These are phyloP conservation scores for Fusarium pininemorale DNA, from an alignment of 2,329 filamentous ascomycete species.

Conservation along the genomic window DNA sequence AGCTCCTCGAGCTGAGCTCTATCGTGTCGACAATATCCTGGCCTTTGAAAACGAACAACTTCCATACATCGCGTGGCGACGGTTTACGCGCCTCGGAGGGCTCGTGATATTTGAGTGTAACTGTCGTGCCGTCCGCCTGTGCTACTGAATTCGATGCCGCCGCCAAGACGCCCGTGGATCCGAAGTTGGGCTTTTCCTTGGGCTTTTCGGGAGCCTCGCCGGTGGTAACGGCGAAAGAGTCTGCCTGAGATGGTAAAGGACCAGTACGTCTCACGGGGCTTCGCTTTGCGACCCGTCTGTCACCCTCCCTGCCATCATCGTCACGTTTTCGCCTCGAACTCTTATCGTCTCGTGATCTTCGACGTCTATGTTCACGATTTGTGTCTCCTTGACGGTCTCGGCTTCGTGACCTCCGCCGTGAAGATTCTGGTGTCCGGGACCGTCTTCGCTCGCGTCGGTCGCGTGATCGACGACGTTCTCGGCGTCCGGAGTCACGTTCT, in stretches of 20 bases:
- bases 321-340: conserved; percentile 38
- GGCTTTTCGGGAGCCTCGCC: conserved; percentile 62
- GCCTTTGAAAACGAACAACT: conserved; percentile 92
- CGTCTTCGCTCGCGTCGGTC: conserved; percentile 45
- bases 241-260: conserved; percentile 68
- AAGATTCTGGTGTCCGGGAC: conserved; percentile 46
- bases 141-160: conserved; percentile 83
- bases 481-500: conserved; percentile 38
- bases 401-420: conserved; percentile 40
- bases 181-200: conserved; percentile 91
- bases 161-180: conserved; percentile 81
- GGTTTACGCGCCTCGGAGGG: conserved; percentile 92
- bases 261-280: conserved; percentile 50
- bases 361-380: conserved; percentile 40
- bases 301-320: conserved; percentile 27
- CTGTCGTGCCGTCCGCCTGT: conserved; percentile 75
- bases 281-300: conserved; percentile 35
- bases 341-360: conserved; percentile 47
- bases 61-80: conserved; percentile 80
- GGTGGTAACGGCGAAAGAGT: conserved; percentile 65
- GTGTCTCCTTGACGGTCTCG: conserved; percentile 41
- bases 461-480: conserved; percentile 43
- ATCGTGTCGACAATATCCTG: conserved; percentile 83
- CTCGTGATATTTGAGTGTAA: conserved; percentile 95
- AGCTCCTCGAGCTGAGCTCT: conserved; percentile 78